Conservation (phyloP, 2,329 filamentous ascomycete genomes). For the Neonectria magnoliae region DNA sequence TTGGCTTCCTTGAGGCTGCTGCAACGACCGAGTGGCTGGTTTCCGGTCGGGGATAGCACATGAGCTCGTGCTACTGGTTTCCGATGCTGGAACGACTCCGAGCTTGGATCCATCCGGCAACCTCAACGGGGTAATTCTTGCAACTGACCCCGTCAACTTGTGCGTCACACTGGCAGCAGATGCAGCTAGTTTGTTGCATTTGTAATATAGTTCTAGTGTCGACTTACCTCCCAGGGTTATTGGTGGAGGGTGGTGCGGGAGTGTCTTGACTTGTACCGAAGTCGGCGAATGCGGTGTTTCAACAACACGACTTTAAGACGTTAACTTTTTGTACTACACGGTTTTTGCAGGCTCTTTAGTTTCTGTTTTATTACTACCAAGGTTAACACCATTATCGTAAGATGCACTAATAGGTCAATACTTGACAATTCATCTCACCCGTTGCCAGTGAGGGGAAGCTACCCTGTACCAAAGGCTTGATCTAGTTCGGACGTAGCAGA, state of each 20-base stretch:
- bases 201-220: conserved; percentile 9
- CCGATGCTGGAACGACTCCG: not conserved
- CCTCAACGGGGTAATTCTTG: not conserved
- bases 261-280: conserved; percentile 1
- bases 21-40: not conserved
- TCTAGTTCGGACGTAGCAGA: not conserved
- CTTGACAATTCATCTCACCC: not conserved
- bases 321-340: not conserved
- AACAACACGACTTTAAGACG: conserved; percentile 8
- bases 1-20: not conserved
- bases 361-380: not conserved
- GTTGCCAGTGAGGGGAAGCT: not conserved
- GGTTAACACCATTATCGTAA: too few species aligned
- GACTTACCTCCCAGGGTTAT: not conserved
- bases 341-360: not conserved
- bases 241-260: not conserved
- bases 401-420: not conserved
- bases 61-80: not conserved
- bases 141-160: conserved; percentile 1
- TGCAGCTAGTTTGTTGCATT: conserved; percentile 2
- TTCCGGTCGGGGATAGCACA: not conserved
- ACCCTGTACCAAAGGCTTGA: not conserved
- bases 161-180: conserved; percentile 5
- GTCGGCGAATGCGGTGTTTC: not conserved
- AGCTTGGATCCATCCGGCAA: not conserved